Evolutionary conservation across 2,329 filamentous ascomycete genomes (phyloP).

Genomic region (Aspergillus ochraceus): DNA sequence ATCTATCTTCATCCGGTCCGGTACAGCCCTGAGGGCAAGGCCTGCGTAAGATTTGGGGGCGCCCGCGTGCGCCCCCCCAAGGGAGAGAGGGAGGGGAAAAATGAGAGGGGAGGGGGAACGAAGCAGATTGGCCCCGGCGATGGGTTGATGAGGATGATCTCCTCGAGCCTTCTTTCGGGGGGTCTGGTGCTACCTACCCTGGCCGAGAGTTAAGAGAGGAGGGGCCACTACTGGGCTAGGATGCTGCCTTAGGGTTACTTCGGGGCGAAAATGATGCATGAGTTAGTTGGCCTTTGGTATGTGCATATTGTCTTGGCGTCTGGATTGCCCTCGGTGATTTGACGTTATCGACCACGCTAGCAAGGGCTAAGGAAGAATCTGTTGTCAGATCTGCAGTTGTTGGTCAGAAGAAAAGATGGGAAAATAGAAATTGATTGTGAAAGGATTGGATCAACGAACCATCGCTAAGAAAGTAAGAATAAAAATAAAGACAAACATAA

Average conservation of each 20-base stretch:
- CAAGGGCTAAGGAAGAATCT: not conserved
- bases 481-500: too few relatives aligned
- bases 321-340: constrained; percentile 1
- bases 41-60: constrained; percentile 3
- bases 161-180: not conserved
- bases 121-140: not conserved
- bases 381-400: constrained; percentile 12
- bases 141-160: not conserved
- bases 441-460: not conserved
- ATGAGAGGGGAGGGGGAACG: not conserved
- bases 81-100: not conserved
- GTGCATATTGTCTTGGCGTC: constrained; percentile 5
- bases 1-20: not conserved
- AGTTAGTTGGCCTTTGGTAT: constrained; percentile 4
- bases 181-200: not conserved
- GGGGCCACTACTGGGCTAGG: not conserved
- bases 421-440: not conserved
- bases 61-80: constrained; percentile 2
- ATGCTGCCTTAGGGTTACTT: constrained; percentile 1
- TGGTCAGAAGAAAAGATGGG: not conserved
- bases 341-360: constrained; percentile 7
- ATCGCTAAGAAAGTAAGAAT: not conserved
- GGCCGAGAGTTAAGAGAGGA: not conserved
- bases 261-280: constrained; percentile 2
- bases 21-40: not conserved